Base-by-base conservation (phyloP, 805 yeast genomes). In the Yamadazyma endophytica region DNA sequence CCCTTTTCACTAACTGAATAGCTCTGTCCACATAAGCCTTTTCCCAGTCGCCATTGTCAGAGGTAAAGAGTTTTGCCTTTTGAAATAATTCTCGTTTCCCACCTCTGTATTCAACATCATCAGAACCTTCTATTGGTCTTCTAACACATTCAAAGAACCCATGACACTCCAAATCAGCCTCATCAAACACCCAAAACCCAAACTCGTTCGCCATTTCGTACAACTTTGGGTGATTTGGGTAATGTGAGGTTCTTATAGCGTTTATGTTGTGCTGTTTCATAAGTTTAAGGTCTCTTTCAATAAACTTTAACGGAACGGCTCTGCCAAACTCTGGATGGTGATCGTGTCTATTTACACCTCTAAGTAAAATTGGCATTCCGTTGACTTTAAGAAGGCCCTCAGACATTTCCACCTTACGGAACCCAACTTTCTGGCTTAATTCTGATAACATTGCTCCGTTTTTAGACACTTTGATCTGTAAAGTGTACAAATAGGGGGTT, bases 271-370 rank as follows among this genome's bases (percentile, higher is more conserved):
- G 46, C 21, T 37, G 31, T 39, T 60, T 60, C 67, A 60, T 60
- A 12, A 56, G 35, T 17, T 35, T 14, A 25, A 60, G 41, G 36
- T 60, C 66, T 13, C 46, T 38, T 35, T 47, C 39, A 21, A 58
- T 45, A 32, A 44, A 59, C n/a, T 57, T 59, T 9, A 46, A 41
- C 7, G 61, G 54, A 11, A 60, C 56, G 0, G 67, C 63, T 13
- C 65, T 45, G 11, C 67, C 67, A 25, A 34, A 38, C 13, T 28
- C 31, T 2, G 61, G 49, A 36, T 60, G 58, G 34, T 59, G 56
- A 21, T 60, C 67, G 35, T 60, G 67, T 8, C 64, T 46, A 39
- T 60, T 60, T 11, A 54, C 56, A 9, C 67, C 67, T 16, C 52
- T 44, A 14, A 60, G 29, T 23, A 51, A 42, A 20, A 60, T 40